phyloP scores from a whole-genome alignment of 2,329 filamentous ascomycete genomes.

The Apiospora koreana region DNA sequence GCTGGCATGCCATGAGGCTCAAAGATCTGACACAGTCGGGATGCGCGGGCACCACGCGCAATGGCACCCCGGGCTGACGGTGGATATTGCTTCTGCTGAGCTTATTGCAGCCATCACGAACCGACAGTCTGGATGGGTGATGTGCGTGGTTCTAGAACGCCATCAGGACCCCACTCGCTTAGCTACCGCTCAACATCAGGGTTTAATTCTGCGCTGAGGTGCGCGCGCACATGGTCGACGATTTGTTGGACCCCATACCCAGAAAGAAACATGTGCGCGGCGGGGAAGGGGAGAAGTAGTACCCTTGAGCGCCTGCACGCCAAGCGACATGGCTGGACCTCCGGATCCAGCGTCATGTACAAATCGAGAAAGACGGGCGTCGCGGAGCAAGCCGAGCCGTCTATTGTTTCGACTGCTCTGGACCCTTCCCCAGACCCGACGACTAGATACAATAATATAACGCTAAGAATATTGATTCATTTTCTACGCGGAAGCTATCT shows the following conservation, averaged over 20 bases:
- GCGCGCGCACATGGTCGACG: not conserved
- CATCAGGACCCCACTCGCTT: not conserved
- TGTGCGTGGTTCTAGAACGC: constrained; percentile 3
- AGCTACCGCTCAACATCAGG: not conserved
- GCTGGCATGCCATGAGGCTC: not conserved
- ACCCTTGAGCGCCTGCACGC: not conserved
- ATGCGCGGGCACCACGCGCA: not conserved
- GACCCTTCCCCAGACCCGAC: not conserved
- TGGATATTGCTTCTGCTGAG: not conserved
- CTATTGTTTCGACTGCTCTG: not conserved
- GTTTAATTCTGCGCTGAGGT: not conserved
- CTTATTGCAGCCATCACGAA: constrained; percentile 9
- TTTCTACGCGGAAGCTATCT: not conserved
- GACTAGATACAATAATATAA: not conserved
- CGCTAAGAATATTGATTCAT: not conserved
- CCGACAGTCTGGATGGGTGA: constrained; percentile 6
- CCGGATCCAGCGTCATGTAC: not conserved
- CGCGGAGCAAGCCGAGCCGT: not conserved
- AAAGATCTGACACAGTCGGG: constrained; percentile 1
- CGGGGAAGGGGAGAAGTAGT: not conserved
- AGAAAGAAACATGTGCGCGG: not conserved
- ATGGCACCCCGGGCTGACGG: not conserved
- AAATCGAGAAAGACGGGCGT: not conserved
- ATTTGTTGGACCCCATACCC: not conserved
- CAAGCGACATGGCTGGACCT: not conserved